Base-by-base conservation (phyloP, 495 filamentous ascomycete genomes). In the Daldinia vernicosa region DNA sequence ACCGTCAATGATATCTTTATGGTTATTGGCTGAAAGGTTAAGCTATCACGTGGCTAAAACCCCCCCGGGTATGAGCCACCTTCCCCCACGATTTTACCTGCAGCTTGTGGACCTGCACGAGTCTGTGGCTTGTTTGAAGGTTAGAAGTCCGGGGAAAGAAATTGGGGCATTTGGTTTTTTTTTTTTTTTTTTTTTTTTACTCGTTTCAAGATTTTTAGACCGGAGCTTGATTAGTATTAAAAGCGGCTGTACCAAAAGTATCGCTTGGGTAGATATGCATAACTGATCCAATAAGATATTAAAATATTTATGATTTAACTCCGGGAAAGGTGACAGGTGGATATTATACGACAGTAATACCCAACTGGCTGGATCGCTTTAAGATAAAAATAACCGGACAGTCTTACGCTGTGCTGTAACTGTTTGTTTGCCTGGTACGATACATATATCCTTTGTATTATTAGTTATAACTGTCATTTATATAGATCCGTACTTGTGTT, bases 81-180 rank as follows among this genome's bases (percentile, higher is more conserved):
- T 71, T 68, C 53, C 69, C 69, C 69, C 69, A 68, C 64, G 69
- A 71, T 59, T 59, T 39, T 43, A 28, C 19, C 14, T 33, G 19
- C 33, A 37, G 33, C 6, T 19, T 43, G 53, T 32, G 53, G 27
- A 22, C n/a, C 30, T 56, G 30, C 30, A 22, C 53, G 28, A 39
- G 12, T 8, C n/a, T 59, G 55, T 60, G 56, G 56, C 56, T 60
- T 24, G 56, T 28, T 58, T 52, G 32, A 15, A 26, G 51, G 6
- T 37, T 24, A 26, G 32, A 65, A 65, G 62, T 65, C 52, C n/a
- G 62, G 62, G 62, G 52, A 65, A 57, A 45, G 52, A 56, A 56
- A 52, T 55, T 56, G 24, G 27, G 27, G 50, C 43, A 47, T 47
- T 47, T 47, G 43, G 7, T 24, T 19, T 47, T 43, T 2, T 47